A percentile compares a stretch with the other conserved stretches of the same genome.
These are phyloP conservation scores for Ceratobasidium sp. DNA, from an alignment of 1,284 basidiomycete genomes.

Conservation along the genomic window DNA sequence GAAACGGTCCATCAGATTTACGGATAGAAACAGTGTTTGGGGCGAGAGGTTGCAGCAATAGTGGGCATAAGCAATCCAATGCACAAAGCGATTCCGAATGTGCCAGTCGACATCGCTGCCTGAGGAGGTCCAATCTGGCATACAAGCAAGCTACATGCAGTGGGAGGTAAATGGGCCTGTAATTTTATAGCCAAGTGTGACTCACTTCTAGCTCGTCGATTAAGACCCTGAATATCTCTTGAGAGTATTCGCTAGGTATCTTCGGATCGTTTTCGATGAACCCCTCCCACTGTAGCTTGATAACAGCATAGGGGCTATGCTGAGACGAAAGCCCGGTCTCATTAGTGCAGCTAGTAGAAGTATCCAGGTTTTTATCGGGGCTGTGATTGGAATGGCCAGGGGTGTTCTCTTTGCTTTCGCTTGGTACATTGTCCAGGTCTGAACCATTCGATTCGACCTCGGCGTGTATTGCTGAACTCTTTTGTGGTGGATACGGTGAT, in stretches of 20 bases:
- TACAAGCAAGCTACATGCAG: not conserved
- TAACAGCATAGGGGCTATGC: not conserved
- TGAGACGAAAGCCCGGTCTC: not conserved
- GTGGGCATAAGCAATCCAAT: constrained; percentile 21
- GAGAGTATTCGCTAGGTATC: constrained; percentile 8
- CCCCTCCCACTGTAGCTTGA: constrained; percentile 14
- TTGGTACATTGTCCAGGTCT: not conserved
- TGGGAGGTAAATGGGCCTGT: not conserved
- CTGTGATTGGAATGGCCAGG: not conserved
- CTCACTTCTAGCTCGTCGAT: constrained; percentile 23
- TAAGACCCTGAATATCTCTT: not conserved
- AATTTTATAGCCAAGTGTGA: not conserved
- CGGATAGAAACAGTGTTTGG: constrained; percentile 20
- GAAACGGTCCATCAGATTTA: constrained; percentile 27
- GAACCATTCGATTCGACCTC: not conserved
- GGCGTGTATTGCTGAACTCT: not conserved
- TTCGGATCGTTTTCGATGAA: constrained; percentile 16
- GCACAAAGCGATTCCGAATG: not conserved
- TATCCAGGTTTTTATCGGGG: not conserved
- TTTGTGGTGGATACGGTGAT: too few relatives aligned
- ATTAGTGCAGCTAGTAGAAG: not conserved
- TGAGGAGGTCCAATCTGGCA: not conserved
- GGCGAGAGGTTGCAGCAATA: constrained; percentile 19
- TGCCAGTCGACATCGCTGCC: not conserved
- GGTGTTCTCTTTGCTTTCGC: not conserved